phyloP scores from a whole-genome alignment of 108 stramenopile species.

The Chaetoceros muelleri region DNA sequence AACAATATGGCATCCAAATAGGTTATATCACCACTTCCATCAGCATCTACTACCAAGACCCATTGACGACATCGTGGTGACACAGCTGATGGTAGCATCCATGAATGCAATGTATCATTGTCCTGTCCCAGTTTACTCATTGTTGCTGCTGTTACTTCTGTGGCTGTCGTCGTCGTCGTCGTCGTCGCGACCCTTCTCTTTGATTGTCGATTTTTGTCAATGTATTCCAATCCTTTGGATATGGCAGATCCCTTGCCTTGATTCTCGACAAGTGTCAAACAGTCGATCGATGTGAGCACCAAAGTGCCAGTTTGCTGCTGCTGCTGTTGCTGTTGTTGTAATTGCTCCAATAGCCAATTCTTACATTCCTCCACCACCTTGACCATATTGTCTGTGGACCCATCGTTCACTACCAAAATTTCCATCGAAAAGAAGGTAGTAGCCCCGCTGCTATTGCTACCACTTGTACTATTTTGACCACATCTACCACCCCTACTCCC shows the following conservation, averaged over 20 bases:
- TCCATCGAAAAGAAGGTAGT: too few relatives aligned
- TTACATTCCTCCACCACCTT: slow-evolving; percentile 13
- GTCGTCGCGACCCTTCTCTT: neutral
- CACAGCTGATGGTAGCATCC: too few relatives aligned
- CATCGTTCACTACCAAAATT: slow-evolving; percentile 63
- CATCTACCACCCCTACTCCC: too few relatives aligned
- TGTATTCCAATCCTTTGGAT: slow-evolving; percentile 37
- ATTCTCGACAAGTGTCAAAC: slow-evolving; percentile 40
- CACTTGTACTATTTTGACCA: too few relatives aligned
- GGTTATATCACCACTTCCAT: slow-evolving; percentile 54
- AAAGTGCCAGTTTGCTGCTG: slow-evolving; percentile 2
- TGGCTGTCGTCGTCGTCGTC: slow-evolving; percentile 6
- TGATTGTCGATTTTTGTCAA: neutral
- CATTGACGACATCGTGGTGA: too few relatives aligned
- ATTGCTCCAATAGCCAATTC: neutral
- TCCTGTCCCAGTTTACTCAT: too few relatives aligned
- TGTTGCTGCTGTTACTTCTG: too few relatives aligned
- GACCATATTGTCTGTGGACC: slow-evolving; percentile 54
- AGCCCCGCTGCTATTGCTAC: too few relatives aligned
- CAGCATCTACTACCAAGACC: slow-evolving; percentile 63
- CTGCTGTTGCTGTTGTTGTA: slow-evolving; percentile 11
- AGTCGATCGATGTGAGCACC: slow-evolving; percentile 17
- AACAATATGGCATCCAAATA: neutral
- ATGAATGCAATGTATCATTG: too few relatives aligned
- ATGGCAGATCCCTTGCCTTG: slow-evolving; percentile 73